A percentile compares a stretch with the other conserved stretches of the same genome.
Evolutionary conservation across 73 alveolate genomes (phyloP).

Genomic region (Uronychia setigera): DNA sequence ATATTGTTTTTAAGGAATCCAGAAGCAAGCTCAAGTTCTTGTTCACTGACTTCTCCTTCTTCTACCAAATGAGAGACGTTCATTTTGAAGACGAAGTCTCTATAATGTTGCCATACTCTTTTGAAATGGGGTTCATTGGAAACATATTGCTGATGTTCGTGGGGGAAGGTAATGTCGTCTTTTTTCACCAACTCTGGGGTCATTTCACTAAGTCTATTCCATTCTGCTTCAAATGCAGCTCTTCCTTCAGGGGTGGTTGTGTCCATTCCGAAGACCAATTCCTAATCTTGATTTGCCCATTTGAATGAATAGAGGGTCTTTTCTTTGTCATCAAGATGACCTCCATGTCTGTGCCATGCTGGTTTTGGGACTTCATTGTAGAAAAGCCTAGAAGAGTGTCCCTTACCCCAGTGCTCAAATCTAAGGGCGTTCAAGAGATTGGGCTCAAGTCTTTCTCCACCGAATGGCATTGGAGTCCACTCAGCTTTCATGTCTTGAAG

Average conservation of each 20-base stretch:
- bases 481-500: conserved; percentile 61
- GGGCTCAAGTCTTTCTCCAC: conserved; percentile 73
- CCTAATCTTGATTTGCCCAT: conserved; percentile 51
- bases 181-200: conserved; percentile 58
- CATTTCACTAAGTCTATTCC: conserved; percentile 28
- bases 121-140: conserved; percentile 67
- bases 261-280: conserved; percentile 59
- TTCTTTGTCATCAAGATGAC: conserved; percentile 55
- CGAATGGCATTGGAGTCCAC: conserved; percentile 70
- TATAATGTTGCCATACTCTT: conserved; percentile 61
- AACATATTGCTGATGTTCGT: conserved; percentile 20
- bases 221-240: conserved; percentile 48
- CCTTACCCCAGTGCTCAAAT: conserved; percentile 70
- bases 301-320: conserved; percentile 60
- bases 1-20: conserved; percentile 29
- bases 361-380: conserved; percentile 70
- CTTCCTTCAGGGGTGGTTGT: conserved; percentile 66
- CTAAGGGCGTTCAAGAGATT: conserved; percentile 60
- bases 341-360: conserved; percentile 60
- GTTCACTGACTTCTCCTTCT: conserved; percentile 39
- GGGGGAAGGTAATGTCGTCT: conserved; percentile 44
- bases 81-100: conserved; percentile 34
- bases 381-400: conserved; percentile 55
- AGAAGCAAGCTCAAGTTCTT: conserved; percentile 28
- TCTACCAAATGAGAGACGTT: conserved; percentile 32